These are phyloP conservation scores for Spinellus fusiger DNA, from an alignment of 192 early-diverging fungal species.

Conservation along the genomic window DNA sequence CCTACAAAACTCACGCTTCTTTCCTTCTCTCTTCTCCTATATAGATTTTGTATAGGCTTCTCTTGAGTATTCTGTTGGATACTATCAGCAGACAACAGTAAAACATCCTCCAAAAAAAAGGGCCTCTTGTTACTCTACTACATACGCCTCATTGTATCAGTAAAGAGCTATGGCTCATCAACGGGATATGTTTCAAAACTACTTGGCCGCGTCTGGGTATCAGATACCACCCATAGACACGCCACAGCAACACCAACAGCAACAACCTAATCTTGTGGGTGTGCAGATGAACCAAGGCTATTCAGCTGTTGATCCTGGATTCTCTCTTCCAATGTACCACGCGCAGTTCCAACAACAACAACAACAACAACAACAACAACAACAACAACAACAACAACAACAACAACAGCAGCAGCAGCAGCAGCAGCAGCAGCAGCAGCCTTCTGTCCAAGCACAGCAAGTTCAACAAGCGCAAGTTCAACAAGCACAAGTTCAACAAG, in stretches of 20 bases:
- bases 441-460: neutral
- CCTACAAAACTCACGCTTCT: too few species aligned
- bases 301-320: neutral
- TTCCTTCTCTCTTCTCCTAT: too few species aligned
- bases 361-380: neutral
- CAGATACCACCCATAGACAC: neutral
- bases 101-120: neutral
- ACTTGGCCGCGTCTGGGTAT: neutral
- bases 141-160: neutral
- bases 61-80: too few species aligned
- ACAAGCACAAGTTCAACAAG: neutral
- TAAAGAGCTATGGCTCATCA: neutral
- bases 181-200: neutral
- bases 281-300: neutral
- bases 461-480: neutral
- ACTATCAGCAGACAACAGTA: neutral
- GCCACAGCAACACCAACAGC: neutral
- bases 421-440: neutral
- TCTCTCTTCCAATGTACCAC: neutral
- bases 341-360: neutral
- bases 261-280: neutral
- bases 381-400: neutral
- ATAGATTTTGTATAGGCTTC: too few species aligned
- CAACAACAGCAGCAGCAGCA: neutral
- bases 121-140: neutral